phyloP scores from a whole-genome alignment of 2,329 filamentous ascomycete genomes.

The Microsporum ferrugineum region DNA sequence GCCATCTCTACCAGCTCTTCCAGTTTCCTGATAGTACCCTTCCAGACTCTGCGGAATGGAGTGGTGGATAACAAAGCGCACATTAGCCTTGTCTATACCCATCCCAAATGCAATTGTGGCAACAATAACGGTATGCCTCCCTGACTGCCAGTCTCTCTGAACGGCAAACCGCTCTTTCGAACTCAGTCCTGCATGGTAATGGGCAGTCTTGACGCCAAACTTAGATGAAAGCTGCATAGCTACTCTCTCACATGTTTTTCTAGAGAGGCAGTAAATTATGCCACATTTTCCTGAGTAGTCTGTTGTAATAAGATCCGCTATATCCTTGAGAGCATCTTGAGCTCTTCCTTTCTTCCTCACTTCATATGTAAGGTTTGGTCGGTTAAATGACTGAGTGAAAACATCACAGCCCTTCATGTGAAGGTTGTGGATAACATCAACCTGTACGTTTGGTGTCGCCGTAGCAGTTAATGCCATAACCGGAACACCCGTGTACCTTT shows the following conservation, averaged over 20 bases:
- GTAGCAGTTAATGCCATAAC: constrained; percentile 94
- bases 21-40: constrained; percentile 97
- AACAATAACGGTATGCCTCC: constrained; percentile 75
- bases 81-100: constrained; percentile 98
- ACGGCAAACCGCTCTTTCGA: constrained; percentile 56
- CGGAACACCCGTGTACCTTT: constrained; percentile 64
- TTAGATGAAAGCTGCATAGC: constrained; percentile 54
- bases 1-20: constrained; percentile 84
- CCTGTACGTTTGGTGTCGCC: constrained; percentile 82
- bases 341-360: constrained; percentile 60
- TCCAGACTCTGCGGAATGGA: constrained; percentile 88
- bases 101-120: constrained; percentile 98
- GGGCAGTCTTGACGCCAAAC: constrained; percentile 58
- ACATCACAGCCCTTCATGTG: constrained; percentile 64
- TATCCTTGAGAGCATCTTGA: constrained; percentile 41
- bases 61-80: constrained; percentile 92
- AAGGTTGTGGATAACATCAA: constrained; percentile 87
- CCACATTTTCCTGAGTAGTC: constrained; percentile 64
- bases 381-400: constrained; percentile 90
- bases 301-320: constrained; percentile 51
- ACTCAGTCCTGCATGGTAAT: constrained; percentile 77
- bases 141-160: constrained; percentile 73
- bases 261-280: constrained; percentile 86
- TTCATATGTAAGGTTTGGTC: constrained; percentile 87
- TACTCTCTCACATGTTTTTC: constrained; percentile 69